Evolutionary conservation across 805 yeast genomes (phyloP), one percentile per base, ranked within the genome.

Genomic region (Saitoella complicata): DNA sequence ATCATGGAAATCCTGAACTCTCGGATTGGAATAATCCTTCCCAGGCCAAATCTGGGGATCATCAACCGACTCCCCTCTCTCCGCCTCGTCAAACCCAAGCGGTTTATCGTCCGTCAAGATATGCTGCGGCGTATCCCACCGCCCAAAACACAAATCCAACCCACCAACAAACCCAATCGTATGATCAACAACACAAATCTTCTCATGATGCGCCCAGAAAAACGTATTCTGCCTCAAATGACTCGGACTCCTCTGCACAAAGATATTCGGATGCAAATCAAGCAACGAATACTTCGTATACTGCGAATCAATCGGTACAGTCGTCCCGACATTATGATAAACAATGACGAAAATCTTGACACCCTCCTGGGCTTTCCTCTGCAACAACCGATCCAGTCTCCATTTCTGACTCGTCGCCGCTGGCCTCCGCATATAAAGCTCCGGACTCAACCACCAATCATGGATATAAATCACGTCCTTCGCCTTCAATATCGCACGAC

Each of bases 151-250:
- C 46, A 91, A 68, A 62, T 91, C 99, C 52, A 88, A 78, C 36
- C 99, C 99, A 35, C 99, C 99, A 45, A 86, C 65, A 58, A 88
- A 91, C 2, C 93, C 93, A 39, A 86, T 71, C 0, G 87, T 78
- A 51, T 83, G 83, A 61, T 91, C 99, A 47, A 91, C 67, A 34
- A 91, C 72, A 48, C 87, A 76, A 46, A 91, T 61, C 57, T 91
- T 91, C 57, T 91, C 99, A 64, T 91, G 99, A 65, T 91, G 99
- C 0, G 99, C 98, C 98, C 98, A 91, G 59, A 91, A 93, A 55
- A 77, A 81, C 0, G 95, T 88, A 53, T 84, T 83, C 58, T 91
- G 96, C 45, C 84, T 64, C 58, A 91, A 74, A 59, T 91, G 99
- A 54, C 91, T 87, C 5, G 99, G 99, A 0, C 96, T 87, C 53